Percentiles rank a stretch among this genome's conserved stretches.
Evolutionary conservation across 345 rosid genomes (phyloP).

Genomic region (Laguncularia racemosa): DNA sequence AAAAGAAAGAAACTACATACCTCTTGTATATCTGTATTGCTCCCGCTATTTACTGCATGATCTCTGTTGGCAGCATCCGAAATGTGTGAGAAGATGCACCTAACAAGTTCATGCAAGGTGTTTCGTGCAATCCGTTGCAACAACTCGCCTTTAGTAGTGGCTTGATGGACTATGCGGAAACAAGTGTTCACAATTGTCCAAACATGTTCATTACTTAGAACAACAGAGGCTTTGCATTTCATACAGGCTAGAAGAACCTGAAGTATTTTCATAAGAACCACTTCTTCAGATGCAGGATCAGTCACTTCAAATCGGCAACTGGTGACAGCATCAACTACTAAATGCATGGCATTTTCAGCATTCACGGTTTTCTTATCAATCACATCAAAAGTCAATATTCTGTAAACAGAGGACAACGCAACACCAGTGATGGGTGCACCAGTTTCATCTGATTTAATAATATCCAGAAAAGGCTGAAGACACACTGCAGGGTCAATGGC

Average conservation of each 20-base stretch:
- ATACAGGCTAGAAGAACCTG: slow-evolving; percentile 93
- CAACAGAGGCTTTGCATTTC: slow-evolving; percentile 85
- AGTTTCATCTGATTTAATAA: slow-evolving; percentile 84
- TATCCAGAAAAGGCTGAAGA: slow-evolving; percentile 91
- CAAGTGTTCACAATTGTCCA: slow-evolving; percentile 96
- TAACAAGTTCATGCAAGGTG: slow-evolving; percentile 86
- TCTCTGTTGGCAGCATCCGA: slow-evolving; percentile 75
- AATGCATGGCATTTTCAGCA: slow-evolving; percentile 87
- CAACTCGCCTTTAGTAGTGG: slow-evolving; percentile 66
- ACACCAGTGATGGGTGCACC: slow-evolving; percentile 92
- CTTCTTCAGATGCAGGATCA: slow-evolving; percentile 98
- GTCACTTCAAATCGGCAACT: slow-evolving; percentile 97
- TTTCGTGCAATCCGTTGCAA: slow-evolving; percentile 86
- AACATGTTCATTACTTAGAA: slow-evolving; percentile 93
- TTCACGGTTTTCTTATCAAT: slow-evolving; percentile 68
- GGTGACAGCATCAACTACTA: slow-evolving; percentile 94
- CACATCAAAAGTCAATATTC: slow-evolving; percentile 69
- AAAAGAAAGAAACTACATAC: no score
- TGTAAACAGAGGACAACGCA: slow-evolving; percentile 86
- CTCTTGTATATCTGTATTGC: slow-evolving; percentile 12
- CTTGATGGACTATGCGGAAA: slow-evolving; percentile 96
- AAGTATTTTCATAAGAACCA: slow-evolving; percentile 95
- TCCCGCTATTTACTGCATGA: slow-evolving; percentile 62
- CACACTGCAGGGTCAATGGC: slow-evolving; percentile 67
- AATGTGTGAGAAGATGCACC: slow-evolving; percentile 89